A percentile compares a stretch with the other conserved stretches of the same genome.
Conservation (phyloP, 129 eudicot species). For the Centella asiatica region DNA sequence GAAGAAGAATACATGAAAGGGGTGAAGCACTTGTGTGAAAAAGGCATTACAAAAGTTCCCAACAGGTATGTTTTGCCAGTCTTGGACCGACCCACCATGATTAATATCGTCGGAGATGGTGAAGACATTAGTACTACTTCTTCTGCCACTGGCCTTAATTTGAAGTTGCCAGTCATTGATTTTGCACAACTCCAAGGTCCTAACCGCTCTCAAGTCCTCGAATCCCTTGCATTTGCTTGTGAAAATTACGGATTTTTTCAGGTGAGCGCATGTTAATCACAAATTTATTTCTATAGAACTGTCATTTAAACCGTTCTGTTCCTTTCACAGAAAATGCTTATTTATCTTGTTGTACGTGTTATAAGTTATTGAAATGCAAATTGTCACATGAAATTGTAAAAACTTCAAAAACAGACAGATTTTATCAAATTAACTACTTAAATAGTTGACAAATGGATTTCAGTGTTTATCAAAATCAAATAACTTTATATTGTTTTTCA, state of each 20-base stretch:
- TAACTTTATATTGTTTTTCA: too few relatives aligned
- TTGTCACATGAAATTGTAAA: too few relatives aligned
- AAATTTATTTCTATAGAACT: not conserved
- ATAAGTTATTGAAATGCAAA: too few relatives aligned
- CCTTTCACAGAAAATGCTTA: too few relatives aligned
- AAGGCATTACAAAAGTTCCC: constrained; percentile 56
- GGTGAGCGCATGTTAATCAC: constrained; percentile 17
- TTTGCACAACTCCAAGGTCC: constrained; percentile 54
- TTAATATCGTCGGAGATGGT: too few relatives aligned
- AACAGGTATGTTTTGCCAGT: constrained; percentile 51
- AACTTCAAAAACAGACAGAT: too few relatives aligned
- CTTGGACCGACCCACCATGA: constrained; percentile 64
- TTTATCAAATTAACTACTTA: too few relatives aligned
- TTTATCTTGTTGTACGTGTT: too few relatives aligned
- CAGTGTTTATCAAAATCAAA: too few relatives aligned
- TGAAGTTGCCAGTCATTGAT: constrained; percentile 59
- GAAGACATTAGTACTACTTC: not conserved
- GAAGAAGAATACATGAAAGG: constrained; percentile 38
- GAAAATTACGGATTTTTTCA: constrained; percentile 65
- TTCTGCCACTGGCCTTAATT: constrained; percentile 1
- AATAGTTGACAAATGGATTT: too few relatives aligned
- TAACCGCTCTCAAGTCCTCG: constrained; percentile 35
- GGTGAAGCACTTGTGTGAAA: constrained; percentile 58
- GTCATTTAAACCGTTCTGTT: too few relatives aligned
- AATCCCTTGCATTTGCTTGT: constrained; percentile 51